These are phyloP conservation scores for Colletotrichum sp. DNA, from an alignment of 2,329 filamentous ascomycete genomes.

Conservation along the genomic window DNA sequence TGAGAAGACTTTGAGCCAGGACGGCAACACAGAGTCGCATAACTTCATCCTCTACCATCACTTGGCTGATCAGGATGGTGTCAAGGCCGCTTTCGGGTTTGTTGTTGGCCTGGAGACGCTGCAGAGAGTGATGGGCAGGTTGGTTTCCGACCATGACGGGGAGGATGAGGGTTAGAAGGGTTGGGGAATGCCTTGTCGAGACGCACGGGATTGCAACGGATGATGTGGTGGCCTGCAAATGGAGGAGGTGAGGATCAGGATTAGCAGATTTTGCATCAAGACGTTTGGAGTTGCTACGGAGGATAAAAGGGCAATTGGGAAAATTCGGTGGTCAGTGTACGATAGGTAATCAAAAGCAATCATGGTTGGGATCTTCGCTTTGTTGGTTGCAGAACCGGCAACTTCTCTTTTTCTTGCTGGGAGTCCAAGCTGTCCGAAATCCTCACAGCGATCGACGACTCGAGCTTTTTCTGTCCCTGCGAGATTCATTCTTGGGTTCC, in stretches of 20 bases:
- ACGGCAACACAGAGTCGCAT: neutral
- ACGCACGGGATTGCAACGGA: neutral
- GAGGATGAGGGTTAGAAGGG: neutral
- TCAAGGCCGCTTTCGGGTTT: neutral
- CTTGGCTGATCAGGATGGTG: neutral
- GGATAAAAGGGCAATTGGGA: neutral
- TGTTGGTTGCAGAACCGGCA: neutral
- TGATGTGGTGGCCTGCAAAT: neutral
- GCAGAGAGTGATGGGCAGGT: neutral
- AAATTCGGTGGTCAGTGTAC: neutral
- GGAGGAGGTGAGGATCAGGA: neutral
- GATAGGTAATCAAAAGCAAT: neutral
- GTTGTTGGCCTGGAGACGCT: neutral
- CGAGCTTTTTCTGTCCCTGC: accelerated
- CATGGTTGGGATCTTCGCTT: neutral
- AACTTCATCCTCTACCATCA: neutral
- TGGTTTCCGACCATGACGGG: neutral
- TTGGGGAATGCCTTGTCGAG: neutral
- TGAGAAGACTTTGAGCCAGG: neutral
- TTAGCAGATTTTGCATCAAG: neutral
- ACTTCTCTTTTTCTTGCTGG: neutral
- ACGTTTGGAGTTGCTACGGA: neutral
- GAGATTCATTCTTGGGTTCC: neutral
- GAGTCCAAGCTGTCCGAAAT: neutral
- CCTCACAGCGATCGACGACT: neutral